A percentile compares a stretch with the other conserved stretches of the same genome.
Conservation (phyloP, 768 basidiomycete genomes). For the Hortiboletus flavorubellus region DNA sequence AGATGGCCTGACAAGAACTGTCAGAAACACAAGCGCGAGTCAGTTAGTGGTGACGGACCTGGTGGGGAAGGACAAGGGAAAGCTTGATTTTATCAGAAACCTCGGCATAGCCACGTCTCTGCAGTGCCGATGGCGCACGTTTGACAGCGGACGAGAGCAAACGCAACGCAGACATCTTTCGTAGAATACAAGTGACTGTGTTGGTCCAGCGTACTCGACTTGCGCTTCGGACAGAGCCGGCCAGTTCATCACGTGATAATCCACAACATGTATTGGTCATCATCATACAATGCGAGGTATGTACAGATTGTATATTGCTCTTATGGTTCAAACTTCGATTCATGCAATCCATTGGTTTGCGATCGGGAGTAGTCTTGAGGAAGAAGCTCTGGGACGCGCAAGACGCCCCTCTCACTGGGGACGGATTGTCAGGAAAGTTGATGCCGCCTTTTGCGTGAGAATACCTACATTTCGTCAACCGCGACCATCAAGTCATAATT, state of each 20-base stretch:
- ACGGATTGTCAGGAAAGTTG: slow-evolving; percentile 1
- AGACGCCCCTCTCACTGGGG: slow-evolving; percentile 63
- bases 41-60: slow-evolving; percentile 51
- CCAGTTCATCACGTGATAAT: slow-evolving; percentile 21
- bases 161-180: slow-evolving; percentile 72
- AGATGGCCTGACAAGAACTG: slow-evolving; percentile 65
- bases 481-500: slow-evolving; percentile 92
- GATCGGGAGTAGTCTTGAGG: slow-evolving; percentile 53
- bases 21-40: slow-evolving; percentile 10
- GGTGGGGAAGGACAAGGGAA: slow-evolving; percentile 91
- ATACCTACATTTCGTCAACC: slow-evolving; percentile 85
- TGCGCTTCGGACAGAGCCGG: slow-evolving; percentile 30
- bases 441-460: background rate
- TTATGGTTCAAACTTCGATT: slow-evolving; percentile 27
- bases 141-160: slow-evolving; percentile 62
- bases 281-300: slow-evolving; percentile 1
- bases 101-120: slow-evolving; percentile 89
- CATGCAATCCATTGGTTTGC: slow-evolving; percentile 23
- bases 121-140: slow-evolving; percentile 51
- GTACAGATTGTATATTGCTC: background rate
- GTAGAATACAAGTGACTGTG: background rate
- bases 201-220: background rate
- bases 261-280: background rate
- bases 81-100: slow-evolving; percentile 88
- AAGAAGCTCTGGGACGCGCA: slow-evolving; percentile 57